These are phyloP conservation scores for Citrullus mucosospermus DNA, from an alignment of 306 rosid genomes.

Conservation along the genomic window DNA sequence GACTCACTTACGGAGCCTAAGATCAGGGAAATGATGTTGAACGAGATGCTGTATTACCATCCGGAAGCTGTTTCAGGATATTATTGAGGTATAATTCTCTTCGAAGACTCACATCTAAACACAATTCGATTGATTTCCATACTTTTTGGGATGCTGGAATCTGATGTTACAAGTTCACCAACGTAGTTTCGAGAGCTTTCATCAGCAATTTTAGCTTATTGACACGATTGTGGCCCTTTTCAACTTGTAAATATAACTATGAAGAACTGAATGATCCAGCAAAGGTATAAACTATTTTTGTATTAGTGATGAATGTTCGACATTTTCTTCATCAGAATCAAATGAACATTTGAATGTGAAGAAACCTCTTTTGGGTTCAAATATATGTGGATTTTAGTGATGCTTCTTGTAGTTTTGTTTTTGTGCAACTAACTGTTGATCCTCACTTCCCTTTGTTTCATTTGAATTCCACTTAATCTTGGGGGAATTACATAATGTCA, in stretches of 20 bases:
- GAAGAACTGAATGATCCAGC: not conserved
- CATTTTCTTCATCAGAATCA: not conserved
- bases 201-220: not conserved
- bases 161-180: not conserved
- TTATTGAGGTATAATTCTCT: constrained; percentile 8
- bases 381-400: not conserved
- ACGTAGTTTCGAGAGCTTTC: not conserved
- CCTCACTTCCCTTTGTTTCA: not conserved
- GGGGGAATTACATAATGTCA: too few species aligned
- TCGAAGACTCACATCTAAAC: not conserved
- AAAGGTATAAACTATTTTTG: not conserved
- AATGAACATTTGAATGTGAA: not conserved
- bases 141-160: not conserved
- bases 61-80: constrained; percentile 37
- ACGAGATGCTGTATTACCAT: constrained; percentile 68
- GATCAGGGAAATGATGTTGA: constrained; percentile 83
- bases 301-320: not conserved
- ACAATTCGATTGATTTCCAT: not conserved
- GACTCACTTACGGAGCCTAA: constrained; percentile 35
- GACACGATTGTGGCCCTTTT: not conserved
- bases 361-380: not conserved
- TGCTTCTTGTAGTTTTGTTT: not conserved
- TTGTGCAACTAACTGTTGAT: not conserved
- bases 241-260: not conserved
- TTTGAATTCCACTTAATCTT: not conserved